These are phyloP conservation scores for Aureobasidium melanogenum DNA, from an alignment of 2,329 filamentous ascomycete species.

Conservation along the genomic window DNA sequence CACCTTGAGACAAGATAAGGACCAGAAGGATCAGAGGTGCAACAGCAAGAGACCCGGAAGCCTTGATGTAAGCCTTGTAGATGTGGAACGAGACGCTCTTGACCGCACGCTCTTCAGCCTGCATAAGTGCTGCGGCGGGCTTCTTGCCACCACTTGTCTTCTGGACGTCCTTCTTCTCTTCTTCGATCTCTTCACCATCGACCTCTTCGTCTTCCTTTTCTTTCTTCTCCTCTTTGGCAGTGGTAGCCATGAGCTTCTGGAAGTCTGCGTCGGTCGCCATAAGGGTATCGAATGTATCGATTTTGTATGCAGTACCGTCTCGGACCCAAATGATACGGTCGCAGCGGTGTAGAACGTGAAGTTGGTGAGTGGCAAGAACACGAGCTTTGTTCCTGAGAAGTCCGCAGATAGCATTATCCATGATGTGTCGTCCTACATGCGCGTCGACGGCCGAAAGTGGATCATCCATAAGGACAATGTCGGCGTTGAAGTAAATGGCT, in stretches of 20 bases:
- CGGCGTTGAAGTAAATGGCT: constrained; percentile 56
- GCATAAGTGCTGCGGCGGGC: constrained; percentile 55
- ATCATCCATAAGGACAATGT: constrained; percentile 56
- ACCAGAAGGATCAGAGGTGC: constrained; percentile 55
- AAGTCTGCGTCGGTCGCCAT: constrained; percentile 74
- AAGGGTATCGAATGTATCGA: constrained; percentile 83
- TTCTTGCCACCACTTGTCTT: constrained; percentile 48
- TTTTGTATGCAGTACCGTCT: constrained; percentile 68
- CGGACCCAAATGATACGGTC: constrained; percentile 94
- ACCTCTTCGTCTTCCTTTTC: constrained; percentile 41
- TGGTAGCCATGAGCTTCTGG: constrained; percentile 71
- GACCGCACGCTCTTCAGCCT: constrained; percentile 61
- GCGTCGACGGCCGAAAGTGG: constrained; percentile 50
- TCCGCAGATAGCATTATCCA: constrained; percentile 88
- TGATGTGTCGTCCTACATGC: constrained; percentile 62
- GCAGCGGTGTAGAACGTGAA: constrained; percentile 84
- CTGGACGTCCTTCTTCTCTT: constrained; percentile 49
- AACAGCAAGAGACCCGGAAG: constrained; percentile 63
- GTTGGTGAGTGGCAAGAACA: constrained; percentile 86
- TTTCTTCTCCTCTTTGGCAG: constrained; percentile 53
- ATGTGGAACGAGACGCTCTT: constrained; percentile 72
- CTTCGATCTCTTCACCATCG: constrained; percentile 40
- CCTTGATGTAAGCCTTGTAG: constrained; percentile 66
- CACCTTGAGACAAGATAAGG: constrained; percentile 64
- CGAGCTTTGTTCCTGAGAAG: constrained; percentile 82